These are phyloP conservation scores for Escovopsis sp. DNA, from an alignment of 2,329 filamentous ascomycete genomes.

Conservation along the genomic window DNA sequence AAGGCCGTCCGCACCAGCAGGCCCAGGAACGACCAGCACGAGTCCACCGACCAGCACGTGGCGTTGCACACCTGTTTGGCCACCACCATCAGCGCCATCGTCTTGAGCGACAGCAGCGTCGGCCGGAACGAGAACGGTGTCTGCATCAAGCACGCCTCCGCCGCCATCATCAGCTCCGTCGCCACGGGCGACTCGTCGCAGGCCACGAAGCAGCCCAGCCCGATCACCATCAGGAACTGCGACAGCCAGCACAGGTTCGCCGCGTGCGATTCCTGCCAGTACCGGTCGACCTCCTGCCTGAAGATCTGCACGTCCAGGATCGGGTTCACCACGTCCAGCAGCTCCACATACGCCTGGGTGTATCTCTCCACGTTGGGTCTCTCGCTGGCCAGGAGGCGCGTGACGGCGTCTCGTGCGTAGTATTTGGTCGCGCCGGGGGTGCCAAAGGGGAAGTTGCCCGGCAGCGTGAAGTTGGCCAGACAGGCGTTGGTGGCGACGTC, in stretches of 20 bases:
- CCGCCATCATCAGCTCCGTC: slow-evolving; percentile 22
- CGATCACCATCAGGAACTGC: slow-evolving; percentile 21
- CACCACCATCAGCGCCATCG: slow-evolving; percentile 19
- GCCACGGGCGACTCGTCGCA: slow-evolving; percentile 19
- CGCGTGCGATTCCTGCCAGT: slow-evolving; percentile 17
- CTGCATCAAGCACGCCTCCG: slow-evolving; percentile 23
- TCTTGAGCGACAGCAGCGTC: slow-evolving; percentile 17
- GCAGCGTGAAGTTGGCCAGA: slow-evolving; percentile 20
- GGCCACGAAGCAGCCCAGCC: slow-evolving; percentile 18
- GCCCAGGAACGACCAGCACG: slow-evolving; percentile 21
- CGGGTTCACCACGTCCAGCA: slow-evolving; percentile 21
- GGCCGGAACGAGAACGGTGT: slow-evolving; percentile 24
- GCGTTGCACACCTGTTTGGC: slow-evolving; percentile 23
- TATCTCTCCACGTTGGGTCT: slow-evolving; percentile 13
- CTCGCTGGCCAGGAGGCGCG: slow-evolving; percentile 16
- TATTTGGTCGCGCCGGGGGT: slow-evolving; percentile 21
- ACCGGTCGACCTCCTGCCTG: slow-evolving; percentile 15
- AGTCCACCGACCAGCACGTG: slow-evolving; percentile 23
- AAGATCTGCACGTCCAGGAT: slow-evolving; percentile 19
- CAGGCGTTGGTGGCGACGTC: slow-evolving; percentile 21
- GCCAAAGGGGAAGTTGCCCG: slow-evolving; percentile 24
- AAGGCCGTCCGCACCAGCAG: slow-evolving; percentile 20
- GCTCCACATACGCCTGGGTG: slow-evolving; percentile 15
- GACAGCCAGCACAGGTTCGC: slow-evolving; percentile 19
- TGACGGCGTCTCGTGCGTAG: slow-evolving; percentile 16